phyloP scores from a whole-genome alignment of 2,329 filamentous ascomycete genomes.

The Zasmidium cellare region DNA sequence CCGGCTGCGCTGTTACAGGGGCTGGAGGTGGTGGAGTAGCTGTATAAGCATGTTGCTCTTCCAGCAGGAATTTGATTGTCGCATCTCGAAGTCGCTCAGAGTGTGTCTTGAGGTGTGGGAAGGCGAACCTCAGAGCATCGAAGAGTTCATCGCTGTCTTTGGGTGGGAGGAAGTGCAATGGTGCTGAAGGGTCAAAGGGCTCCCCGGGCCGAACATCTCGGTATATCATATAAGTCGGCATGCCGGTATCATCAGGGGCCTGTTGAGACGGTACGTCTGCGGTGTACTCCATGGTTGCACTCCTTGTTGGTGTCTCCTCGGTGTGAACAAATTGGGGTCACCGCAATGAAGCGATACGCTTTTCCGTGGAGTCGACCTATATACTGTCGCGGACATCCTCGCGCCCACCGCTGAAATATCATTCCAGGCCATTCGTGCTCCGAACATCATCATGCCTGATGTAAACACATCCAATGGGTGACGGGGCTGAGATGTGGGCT shows the following conservation, averaged over 20 bases:
- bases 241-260: neutral
- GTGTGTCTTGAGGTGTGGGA: conserved; percentile 33
- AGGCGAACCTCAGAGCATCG: conserved; percentile 34
- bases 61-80: conserved; percentile 37
- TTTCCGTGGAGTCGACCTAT: neutral
- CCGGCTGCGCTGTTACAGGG: neutral
- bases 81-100: conserved; percentile 38
- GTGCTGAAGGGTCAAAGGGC: conserved; percentile 29
- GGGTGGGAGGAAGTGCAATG: conserved; percentile 35
- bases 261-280: neutral
- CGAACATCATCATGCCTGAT: neutral
- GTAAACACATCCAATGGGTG: neutral
- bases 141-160: conserved; percentile 40
- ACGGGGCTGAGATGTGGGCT: neutral
- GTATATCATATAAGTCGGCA: conserved; percentile 32
- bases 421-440: neutral
- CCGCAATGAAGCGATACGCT: neutral
- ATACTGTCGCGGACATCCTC: neutral
- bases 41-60: conserved; percentile 25
- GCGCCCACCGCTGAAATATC: neutral
- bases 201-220: conserved; percentile 26
- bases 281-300: neutral
- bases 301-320: neutral
- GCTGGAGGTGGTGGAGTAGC: neutral
- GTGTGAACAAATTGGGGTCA: neutral